phyloP scores from a whole-genome alignment of 129 eudicot genomes.

The Smallanthus sonchifolius region DNA sequence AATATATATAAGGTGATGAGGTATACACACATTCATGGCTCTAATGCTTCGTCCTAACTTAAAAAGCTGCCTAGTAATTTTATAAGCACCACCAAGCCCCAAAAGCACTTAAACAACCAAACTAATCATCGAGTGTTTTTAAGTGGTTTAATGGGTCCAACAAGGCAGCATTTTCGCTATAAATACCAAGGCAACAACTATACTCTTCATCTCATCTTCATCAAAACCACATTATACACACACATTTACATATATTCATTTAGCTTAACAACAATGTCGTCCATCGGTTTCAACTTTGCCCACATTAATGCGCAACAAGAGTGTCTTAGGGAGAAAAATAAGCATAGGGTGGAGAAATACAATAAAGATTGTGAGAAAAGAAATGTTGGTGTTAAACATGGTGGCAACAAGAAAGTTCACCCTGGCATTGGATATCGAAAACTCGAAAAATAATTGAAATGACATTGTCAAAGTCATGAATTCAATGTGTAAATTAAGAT shows the following conservation, averaged over 20 bases:
- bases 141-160: conserved; percentile 14
- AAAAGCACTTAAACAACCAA: not conserved
- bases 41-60: conserved; percentile 27
- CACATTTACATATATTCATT: not conserved
- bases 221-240: not conserved
- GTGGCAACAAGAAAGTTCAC: conserved; percentile 29
- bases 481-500: not conserved
- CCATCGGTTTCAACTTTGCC: conserved; percentile 27
- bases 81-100: not conserved
- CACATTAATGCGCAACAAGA: conserved; percentile 21
- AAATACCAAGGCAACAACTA: conserved; percentile 14
- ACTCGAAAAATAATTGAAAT: not conserved
- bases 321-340: conserved; percentile 24
- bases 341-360: conserved; percentile 10
- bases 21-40: conserved; percentile 18
- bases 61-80: conserved; percentile 2
- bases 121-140: not conserved
- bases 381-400: conserved; percentile 7
- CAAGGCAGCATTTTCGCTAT: conserved; percentile 12
- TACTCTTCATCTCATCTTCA: conserved; percentile 14
- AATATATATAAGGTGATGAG: conserved; percentile 14
- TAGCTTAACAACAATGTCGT: conserved; percentile 23
- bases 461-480: not conserved
- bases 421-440: conserved; percentile 2
- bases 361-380: not conserved